These are phyloP conservation scores for Cadophora sp. DNA, from an alignment of 2,329 filamentous ascomycete species.

Conservation along the genomic window DNA sequence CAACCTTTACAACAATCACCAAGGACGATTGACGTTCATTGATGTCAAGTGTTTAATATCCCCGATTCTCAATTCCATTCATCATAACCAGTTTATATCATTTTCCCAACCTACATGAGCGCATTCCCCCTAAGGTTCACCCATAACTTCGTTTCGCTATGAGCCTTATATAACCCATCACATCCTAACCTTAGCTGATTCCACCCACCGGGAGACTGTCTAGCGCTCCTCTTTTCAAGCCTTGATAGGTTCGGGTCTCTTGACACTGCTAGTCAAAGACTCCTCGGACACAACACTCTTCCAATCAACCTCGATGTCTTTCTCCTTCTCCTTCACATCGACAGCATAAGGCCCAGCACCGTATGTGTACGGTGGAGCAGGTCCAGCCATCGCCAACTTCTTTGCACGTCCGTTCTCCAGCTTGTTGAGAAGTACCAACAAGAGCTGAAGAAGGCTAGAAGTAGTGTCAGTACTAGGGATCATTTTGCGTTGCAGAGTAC, in stretches of 20 bases:
- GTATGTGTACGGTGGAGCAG: slow-evolving; percentile 10
- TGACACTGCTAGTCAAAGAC: background rate
- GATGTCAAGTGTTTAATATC: no score
- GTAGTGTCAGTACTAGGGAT: background rate
- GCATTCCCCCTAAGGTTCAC: no score
- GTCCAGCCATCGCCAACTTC: background rate
- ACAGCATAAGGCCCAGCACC: background rate
- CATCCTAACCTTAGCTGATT: background rate
- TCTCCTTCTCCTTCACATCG: slow-evolving; percentile 6
- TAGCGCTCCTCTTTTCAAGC: background rate
- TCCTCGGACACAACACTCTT: slow-evolving; percentile 20
- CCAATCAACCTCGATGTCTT: slow-evolving; percentile 12
- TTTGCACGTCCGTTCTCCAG: slow-evolving; percentile 6
- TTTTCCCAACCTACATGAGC: no score
- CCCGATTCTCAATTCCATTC: background rate
- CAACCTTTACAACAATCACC: no score
- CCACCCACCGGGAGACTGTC: no score
- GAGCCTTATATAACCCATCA: background rate
- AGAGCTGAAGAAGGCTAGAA: slow-evolving; percentile 8
- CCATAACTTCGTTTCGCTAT: background rate
- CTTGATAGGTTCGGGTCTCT: slow-evolving; percentile 8
- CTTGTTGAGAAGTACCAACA: slow-evolving; percentile 12
- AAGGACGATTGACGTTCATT: no score
- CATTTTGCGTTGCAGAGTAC: background rate
- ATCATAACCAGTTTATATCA: background rate